Conservation (phyloP, 176 grass and related monocot genomes). For the Bolboschoenus planiculmis region DNA sequence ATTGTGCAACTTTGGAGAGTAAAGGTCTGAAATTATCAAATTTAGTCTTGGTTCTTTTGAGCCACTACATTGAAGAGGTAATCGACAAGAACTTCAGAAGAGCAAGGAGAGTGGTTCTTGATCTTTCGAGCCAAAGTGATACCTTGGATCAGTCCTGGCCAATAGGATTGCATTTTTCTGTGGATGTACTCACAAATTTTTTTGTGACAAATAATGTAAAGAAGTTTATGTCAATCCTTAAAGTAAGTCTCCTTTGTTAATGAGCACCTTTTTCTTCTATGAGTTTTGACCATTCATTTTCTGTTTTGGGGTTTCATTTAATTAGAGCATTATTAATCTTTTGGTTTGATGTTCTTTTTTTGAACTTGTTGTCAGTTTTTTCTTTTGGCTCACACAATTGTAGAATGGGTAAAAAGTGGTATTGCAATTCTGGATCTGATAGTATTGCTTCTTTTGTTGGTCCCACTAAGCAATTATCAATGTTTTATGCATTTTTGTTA, state of each 20-base stretch:
- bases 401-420: too few relatives aligned
- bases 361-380: background rate
- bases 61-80: background rate
- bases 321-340: background rate
- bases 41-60: background rate
- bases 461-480: background rate
- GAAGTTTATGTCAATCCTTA: slow-evolving; percentile 20
- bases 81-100: slow-evolving; percentile 9
- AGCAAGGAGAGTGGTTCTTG: slow-evolving; percentile 9
- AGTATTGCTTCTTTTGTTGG: background rate
- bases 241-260: slow-evolving; percentile 12
- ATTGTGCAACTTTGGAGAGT: slow-evolving; percentile 4
- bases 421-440: background rate
- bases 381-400: background rate
- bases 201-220: slow-evolving; percentile 12
- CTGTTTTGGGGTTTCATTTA: background rate
- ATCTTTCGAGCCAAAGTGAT: background rate
- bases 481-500: background rate
- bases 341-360: background rate
- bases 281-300: background rate
- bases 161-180: slow-evolving; percentile 1
- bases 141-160: background rate
- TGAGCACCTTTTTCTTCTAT: background rate
- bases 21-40: background rate
- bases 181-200: slow-evolving; percentile 7